Evolutionary conservation across 257 asterid genomes (phyloP).

Genomic region (Solanum verrucosum): DNA sequence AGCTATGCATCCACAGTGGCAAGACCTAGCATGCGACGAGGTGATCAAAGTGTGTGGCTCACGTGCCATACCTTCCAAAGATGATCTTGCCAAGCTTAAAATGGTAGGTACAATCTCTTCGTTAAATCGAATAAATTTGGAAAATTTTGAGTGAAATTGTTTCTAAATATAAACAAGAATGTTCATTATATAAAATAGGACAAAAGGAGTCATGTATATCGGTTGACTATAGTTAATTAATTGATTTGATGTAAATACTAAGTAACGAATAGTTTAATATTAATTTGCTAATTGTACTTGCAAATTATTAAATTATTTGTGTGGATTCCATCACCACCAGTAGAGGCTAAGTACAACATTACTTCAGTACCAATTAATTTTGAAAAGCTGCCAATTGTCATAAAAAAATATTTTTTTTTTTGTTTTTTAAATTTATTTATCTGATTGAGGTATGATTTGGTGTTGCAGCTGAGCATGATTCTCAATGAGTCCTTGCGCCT

Average conservation of each 20-base stretch:
- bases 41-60: constrained; percentile 41
- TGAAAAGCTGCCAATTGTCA: not conserved
- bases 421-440: not conserved
- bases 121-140: not conserved
- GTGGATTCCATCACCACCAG: not conserved
- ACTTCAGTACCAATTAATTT: not conserved
- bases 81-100: constrained; percentile 31
- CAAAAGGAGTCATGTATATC: not conserved
- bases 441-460: not conserved
- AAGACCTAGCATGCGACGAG: constrained; percentile 38
- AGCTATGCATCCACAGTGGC: constrained; percentile 47
- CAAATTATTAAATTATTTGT: not conserved
- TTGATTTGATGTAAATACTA: not conserved
- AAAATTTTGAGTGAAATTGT: too few species aligned
- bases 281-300: not conserved
- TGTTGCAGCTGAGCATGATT: constrained; percentile 32
- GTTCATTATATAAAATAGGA: not conserved
- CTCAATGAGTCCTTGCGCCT: constrained; percentile 31
- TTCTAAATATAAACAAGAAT: not conserved
- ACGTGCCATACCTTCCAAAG: constrained; percentile 36
- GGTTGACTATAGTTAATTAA: too few species aligned
- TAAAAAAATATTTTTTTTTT: not conserved
- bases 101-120: constrained; percentile 13
- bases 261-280: too few species aligned
- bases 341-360: not conserved